Conservation (phyloP, 2,329 filamentous ascomycete species). For the Cordyceps cicadae region DNA sequence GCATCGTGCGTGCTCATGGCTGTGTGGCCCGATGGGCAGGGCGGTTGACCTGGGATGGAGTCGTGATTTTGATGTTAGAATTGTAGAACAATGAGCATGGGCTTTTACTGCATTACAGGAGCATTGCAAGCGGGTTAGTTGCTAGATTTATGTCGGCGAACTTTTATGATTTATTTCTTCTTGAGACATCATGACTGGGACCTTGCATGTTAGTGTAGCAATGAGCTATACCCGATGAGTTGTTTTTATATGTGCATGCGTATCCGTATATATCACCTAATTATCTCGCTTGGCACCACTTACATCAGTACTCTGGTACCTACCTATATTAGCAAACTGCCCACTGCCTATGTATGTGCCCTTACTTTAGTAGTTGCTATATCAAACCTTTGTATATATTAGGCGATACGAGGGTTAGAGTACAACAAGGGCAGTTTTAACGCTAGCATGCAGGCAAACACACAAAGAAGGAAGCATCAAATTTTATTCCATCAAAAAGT, state of each 20-base stretch:
- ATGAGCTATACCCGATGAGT: too few relatives aligned
- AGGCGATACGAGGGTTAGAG: too few relatives aligned
- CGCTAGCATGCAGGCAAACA: background rate
- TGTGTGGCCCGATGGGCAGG: slow-evolving; percentile 34
- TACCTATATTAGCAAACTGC: too few relatives aligned
- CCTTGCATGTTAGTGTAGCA: too few relatives aligned
- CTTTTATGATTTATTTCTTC: background rate
- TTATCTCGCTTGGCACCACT: too few relatives aligned
- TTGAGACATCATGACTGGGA: background rate
- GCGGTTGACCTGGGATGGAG: slow-evolving; percentile 17
- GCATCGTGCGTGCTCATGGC: slow-evolving; percentile 42
- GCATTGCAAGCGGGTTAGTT: slow-evolving; percentile 2
- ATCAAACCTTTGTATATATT: too few relatives aligned
- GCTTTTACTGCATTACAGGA: background rate
- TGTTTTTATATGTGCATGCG: too few relatives aligned
- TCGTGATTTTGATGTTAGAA: background rate
- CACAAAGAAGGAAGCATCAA: background rate
- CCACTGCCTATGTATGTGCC: too few relatives aligned
- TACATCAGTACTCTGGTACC: too few relatives aligned
- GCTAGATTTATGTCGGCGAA: background rate
- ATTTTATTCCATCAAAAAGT: background rate
- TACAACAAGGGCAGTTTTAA: background rate
- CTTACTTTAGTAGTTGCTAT: too few relatives aligned
- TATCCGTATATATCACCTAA: too few relatives aligned
- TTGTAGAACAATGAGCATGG: background rate